Base-by-base conservation (phyloP, 1,284 basidiomycete species). In the Fistulinella cinereoalba region DNA sequence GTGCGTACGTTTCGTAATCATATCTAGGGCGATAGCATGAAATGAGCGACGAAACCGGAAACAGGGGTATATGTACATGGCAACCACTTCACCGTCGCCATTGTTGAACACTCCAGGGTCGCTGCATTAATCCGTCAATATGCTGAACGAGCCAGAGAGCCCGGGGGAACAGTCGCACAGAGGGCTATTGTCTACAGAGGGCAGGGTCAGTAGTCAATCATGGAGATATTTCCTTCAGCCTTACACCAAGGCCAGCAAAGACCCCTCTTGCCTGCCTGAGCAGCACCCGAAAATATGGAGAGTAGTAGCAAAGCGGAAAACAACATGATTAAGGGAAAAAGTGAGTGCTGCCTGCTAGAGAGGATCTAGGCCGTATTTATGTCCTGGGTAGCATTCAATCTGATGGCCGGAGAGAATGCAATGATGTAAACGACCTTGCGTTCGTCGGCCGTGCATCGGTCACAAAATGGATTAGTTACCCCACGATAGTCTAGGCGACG, bases 1-100 rank as follows among this genome's bases (percentile, higher is more conserved):
- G 69, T 4, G 43, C 28, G 33, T 58, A 67, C n/a, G 69, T 71
- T 44, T 71, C 69, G 23, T 56, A 72, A 44, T 71, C 68, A 38
- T 70, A 71, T 32, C 69, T 68, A 24, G 8, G 12, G 31, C 5
- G 4, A n/a, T 21, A 15, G 6, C 16, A 28, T 2, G 7, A 12
- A 2, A 21, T 45, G n/a, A 46, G 21, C 10, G 12, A 33, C n/a
- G 6, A 43, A 41, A 37, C 9, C 9, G 10, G 4, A 37, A 11
- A 24, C 18, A 21, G 36, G 11, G 16, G 13, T 54, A n/a, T n/a
- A n/a, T n/a, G 11, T 56, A 67, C 67, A 66, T 69, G 25, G 65
- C 65, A 4, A 67, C 65, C 4, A 68, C 65, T 53, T 67, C 32
- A 33, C 62, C 60, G 5, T 53, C 33, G 6, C 52, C 56, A 18